Evolutionary conservation across 1,284 basidiomycete genomes (phyloP), one percentile per base, ranked within the genome.

Genomic region (Trichosporon asahii): DNA sequence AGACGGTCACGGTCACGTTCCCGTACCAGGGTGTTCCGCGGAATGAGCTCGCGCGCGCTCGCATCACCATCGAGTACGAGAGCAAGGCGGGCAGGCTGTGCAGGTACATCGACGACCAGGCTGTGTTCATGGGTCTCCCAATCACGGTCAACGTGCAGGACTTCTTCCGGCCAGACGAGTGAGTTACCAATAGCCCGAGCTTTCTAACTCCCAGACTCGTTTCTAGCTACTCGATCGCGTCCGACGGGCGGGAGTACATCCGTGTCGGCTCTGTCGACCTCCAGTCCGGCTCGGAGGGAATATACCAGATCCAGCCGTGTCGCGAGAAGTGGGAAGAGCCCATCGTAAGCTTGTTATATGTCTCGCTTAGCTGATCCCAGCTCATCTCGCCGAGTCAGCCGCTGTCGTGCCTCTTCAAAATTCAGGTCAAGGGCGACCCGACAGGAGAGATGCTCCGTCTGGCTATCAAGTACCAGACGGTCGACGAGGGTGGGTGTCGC

Each of bases 91-190:
- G 68, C 2, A 29, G 29, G 61, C 6, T 60, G 74, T 69, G 68
- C 37, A 71, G 35, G 25, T 73, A 75, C 66, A 70, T 77, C 31
- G 77, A 81, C 55, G 72, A 68, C 8, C 77, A 80, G 66, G 69
- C 40, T 1, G 67, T 85, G 0, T 78, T 77, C 49, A 79, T 83
- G 69, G 78, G 80, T 8, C 73, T 85, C 18, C 83, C 84, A 0
- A 69, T 85, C 46, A 82, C 83, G 3, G 83, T 85, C 70, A 85
- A 85, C 67, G 84, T 85, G 0, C 84, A 85, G 69, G 84, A 85
- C 73, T 83, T 83, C 72, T 85, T 85, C 79, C 68, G 84, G 23
- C 79, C 82, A 1, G 71, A 80, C 2, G 77, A 78, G 82, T 83
- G 57, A 74, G 80, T 71, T n/a, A 33, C 11, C 31, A 9, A 33